phyloP scores from a whole-genome alignment of 2,329 filamentous ascomycete species.

The Clonostachys rhizophaga region DNA sequence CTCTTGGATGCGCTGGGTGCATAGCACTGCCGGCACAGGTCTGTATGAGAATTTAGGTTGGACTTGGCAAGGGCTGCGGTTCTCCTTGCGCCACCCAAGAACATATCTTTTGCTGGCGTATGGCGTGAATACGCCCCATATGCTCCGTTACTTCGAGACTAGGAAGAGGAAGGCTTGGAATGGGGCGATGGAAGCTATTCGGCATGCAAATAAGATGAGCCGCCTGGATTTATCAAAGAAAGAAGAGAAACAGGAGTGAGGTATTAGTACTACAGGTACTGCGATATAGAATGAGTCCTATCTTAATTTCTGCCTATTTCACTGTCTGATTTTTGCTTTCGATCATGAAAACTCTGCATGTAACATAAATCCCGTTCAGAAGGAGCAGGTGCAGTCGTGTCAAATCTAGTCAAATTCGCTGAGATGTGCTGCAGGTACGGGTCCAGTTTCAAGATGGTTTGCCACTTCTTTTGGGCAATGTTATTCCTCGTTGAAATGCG shows the following conservation, averaged over 20 bases:
- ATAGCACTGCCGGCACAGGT: slow-evolving; percentile 32
- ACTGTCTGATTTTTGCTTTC: no score
- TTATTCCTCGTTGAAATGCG: no score
- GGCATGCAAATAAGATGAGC: slow-evolving; percentile 7
- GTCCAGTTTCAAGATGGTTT: no score
- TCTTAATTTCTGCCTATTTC: neutral
- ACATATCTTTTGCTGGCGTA: slow-evolving; percentile 26
- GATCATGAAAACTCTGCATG: no score
- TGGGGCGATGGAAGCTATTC: slow-evolving; percentile 22
- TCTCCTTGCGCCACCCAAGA: slow-evolving; percentile 26
- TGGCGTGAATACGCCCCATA: slow-evolving; percentile 30
- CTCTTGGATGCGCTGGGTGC: slow-evolving; percentile 27
- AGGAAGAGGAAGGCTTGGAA: slow-evolving; percentile 28
- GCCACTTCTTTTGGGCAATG: no score
- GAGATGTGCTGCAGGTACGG: no score
- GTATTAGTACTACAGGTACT: no score
- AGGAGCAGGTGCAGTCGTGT: no score
- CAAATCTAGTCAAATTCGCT: no score
- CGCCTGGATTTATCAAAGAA: slow-evolving; percentile 5
- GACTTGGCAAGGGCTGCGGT: slow-evolving; percentile 25
- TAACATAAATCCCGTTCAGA: no score
- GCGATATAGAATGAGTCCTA: neutral
- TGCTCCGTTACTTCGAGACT: slow-evolving; percentile 29
- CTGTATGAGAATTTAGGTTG: slow-evolving; percentile 30
- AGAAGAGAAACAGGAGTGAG: neutral